These are phyloP conservation scores for Verbascum thapsus DNA, from an alignment of 257 asterid genomes.

Conservation along the genomic window DNA sequence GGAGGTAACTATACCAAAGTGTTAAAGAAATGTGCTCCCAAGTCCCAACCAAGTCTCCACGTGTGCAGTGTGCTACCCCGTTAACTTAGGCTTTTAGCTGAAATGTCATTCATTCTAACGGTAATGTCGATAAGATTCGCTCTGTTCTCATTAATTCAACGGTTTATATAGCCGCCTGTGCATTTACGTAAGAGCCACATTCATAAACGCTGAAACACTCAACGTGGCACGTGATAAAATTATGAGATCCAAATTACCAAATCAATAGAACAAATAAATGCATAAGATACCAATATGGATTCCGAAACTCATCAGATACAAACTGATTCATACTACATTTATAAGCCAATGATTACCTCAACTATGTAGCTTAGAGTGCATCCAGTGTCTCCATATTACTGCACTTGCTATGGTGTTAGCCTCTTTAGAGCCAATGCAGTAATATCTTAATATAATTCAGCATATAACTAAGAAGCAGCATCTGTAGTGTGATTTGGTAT, in stretches of 20 bases:
- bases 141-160: neutral
- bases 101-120: neutral
- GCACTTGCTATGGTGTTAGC: neutral
- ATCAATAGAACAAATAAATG: neutral
- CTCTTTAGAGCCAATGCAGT: neutral
- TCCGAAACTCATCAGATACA: neutral
- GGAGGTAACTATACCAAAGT: too few relatives aligned
- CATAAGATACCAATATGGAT: slow-evolving; percentile 8
- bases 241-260: neutral
- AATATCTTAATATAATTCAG: neutral
- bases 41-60: too few relatives aligned
- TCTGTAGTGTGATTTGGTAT: neutral
- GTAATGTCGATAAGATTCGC: neutral
- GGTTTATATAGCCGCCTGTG: neutral
- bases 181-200: slow-evolving; percentile 5
- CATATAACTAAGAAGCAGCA: neutral
- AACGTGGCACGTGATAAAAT: too few relatives aligned
- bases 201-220: neutral
- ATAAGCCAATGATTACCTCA: neutral
- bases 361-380: neutral
- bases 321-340: neutral
- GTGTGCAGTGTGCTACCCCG: too few relatives aligned
- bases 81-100: neutral
- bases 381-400: neutral
- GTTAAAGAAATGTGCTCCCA: too few relatives aligned